Evolutionary conservation across 208 protist genomes (phyloP).

Genomic region (Leishmania major): DNA sequence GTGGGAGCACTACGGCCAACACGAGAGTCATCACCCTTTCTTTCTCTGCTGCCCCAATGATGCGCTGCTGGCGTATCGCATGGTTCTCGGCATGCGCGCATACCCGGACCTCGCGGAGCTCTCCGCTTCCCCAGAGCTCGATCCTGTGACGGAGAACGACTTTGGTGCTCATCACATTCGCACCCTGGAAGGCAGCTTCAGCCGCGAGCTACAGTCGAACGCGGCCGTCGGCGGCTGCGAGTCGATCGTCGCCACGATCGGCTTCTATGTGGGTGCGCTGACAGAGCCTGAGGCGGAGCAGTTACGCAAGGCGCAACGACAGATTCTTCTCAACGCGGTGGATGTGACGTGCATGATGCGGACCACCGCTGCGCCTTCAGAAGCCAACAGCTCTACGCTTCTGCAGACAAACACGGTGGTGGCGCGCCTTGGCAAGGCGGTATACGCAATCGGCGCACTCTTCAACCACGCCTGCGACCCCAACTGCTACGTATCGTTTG

Average conservation of each 20-base stretch:
- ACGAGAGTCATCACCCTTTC: conserved; percentile 71
- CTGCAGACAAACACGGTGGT: conserved; percentile 55
- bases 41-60: conserved; percentile 87
- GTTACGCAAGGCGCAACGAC: conserved; percentile 72
- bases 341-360: conserved; percentile 66
- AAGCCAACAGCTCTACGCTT: conserved; percentile 28
- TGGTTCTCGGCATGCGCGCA: conserved; percentile 42
- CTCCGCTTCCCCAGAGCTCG: conserved; percentile 35
- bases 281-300: conserved; percentile 57
- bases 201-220: conserved; percentile 59
- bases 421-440: conserved; percentile 61
- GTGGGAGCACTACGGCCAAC: conserved; percentile 77
- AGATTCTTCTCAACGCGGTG: conserved; percentile 66
- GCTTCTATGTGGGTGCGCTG: conserved; percentile 68
- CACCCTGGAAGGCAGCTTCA: conserved; percentile 56
- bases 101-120: conserved; percentile 35
- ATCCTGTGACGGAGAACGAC: conserved; percentile 36
- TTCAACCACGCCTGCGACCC: conserved; percentile 89
- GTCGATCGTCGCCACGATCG: conserved; percentile 61
- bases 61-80: conserved; percentile 70
- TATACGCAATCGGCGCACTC: conserved; percentile 64
- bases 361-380: conserved; percentile 26
- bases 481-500: conserved; percentile 83
- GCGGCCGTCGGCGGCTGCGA: conserved; percentile 71
- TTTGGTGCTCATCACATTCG: conserved; percentile 46